Evolutionary conservation across 1,284 basidiomycete species (phyloP), one percentile per base, ranked within the genome.

Genomic region (Phenoliferia sp.): DNA sequence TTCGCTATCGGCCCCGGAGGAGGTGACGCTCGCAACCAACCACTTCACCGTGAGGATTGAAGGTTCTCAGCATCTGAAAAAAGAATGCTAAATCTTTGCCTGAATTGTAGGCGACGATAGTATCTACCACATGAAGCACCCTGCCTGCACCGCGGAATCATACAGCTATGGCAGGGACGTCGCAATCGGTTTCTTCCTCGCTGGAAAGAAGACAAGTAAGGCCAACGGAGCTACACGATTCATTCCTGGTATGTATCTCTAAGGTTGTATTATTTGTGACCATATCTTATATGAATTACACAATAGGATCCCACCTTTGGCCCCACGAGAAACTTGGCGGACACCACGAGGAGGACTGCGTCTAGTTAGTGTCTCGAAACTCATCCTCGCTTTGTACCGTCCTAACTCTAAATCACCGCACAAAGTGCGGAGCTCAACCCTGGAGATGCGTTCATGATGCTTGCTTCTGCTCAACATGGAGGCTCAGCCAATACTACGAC

Each of bases 221-320:
- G 32, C 31, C 5, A 59, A 59, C 32, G 57, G 57, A 7, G 57
- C 57, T 32, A 59, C 57, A 12, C 39, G 39, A 12, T 44, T 44
- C 39, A 44, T 44, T 22, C 39, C 22, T 19, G 57, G 54, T 56
- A 31, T 4, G 54, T 31, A 31, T 31, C 22, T 31, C 9, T 31
- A 9, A 54, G 15, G 39, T 48, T 12, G 39, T 12, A 48, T 48
- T 48, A n/a, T 48, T 48, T 12, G 39, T 48, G 12, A 15, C 12
- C 39, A 48, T n/a, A n/a, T n/a, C n/a, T n/a, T n/a, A n/a, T n/a
- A n/a, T n/a, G n/a, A n/a, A n/a, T n/a, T n/a, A n/a, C n/a, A n/a
- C n/a, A n/a, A n/a, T n/a, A 34, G 57, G 57, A 33, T 59, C 57
- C 22, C 57, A 59, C 32, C 31, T 59, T 3, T 59, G 57, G 57